Base-by-base conservation (phyloP, 495 filamentous ascomycete species). In the Penicillium soppii region DNA sequence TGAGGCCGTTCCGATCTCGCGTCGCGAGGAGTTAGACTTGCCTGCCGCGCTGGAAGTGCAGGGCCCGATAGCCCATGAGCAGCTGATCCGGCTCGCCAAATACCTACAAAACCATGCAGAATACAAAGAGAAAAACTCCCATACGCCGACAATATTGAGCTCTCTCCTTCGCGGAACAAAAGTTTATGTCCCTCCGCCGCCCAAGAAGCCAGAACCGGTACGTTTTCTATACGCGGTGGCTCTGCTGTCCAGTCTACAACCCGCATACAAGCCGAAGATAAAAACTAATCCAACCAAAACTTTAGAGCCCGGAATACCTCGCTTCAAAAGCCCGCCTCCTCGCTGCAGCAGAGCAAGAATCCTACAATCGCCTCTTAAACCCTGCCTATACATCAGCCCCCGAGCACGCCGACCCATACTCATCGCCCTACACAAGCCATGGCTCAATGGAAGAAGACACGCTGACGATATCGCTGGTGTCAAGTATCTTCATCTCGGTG, bases 321-420 rank as follows among this genome's bases (percentile, higher is more conserved):
- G 89, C 84, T 7, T 71, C 94, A 3, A 98, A 97, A 92, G 80
- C 83, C 2, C 81, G 87, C 15, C 84, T 98, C 19, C 89, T 90
- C 37, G 77, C 77, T 38, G 84, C 91, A 58, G 85, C 88, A 61
- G 91, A 97, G 72, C 73, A 83, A 57, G 82, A 85, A 42, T 77
- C 80, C 9, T 98, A 97, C 71, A 80, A 88, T 46, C 81, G 85
- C 53, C 87, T 96, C 78, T 68, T 86, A 40, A 49, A 71, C 65
- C 47, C 74, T 70, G n/a, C 68, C 8, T 67, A 75, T 29, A 64
- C 61, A 15, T 56, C 63, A 8, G 59, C 59, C 27, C 71, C 70
- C 20, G 77, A 81, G 7, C 76, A 85, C 35, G 43, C 53, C 5
- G 72, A 75, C 36, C 58, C 67, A 7, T 30, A 63, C 37, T 26